Conservation (phyloP, 208 protist genomes). For the Herpetomonas tarakana region DNA sequence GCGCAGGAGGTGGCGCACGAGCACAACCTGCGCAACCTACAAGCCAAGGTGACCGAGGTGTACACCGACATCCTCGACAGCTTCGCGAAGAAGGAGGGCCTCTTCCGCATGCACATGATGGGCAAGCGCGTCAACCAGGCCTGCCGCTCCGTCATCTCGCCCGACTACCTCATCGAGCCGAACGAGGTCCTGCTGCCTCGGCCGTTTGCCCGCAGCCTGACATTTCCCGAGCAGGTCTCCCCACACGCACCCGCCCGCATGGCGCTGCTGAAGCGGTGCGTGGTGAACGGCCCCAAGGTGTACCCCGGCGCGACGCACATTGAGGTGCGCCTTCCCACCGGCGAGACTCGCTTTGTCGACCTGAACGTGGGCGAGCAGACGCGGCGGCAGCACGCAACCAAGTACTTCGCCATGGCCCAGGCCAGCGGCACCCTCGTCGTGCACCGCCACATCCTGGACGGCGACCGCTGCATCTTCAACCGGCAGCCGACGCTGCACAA, state of each 20-base stretch:
- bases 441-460: slow-evolving; percentile 96
- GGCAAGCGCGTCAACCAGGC: slow-evolving; percentile 99
- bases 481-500: slow-evolving; percentile 99
- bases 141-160: slow-evolving; percentile 98
- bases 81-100: slow-evolving; percentile 99
- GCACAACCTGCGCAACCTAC: slow-evolving; percentile 83
- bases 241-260: slow-evolving; percentile 64
- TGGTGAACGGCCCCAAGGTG: slow-evolving; percentile 96
- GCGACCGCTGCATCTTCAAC: slow-evolving; percentile 99
- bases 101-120: slow-evolving; percentile 99
- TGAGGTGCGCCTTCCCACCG: slow-evolving; percentile 68
- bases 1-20: slow-evolving; percentile 72
- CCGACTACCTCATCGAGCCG: slow-evolving; percentile 97
- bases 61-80: slow-evolving; percentile 69
- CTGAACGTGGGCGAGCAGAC: slow-evolving; percentile 67
- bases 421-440: slow-evolving; percentile 88
- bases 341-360: slow-evolving; percentile 77
- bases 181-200: slow-evolving; percentile 95
- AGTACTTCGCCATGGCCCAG: slow-evolving; percentile 78
- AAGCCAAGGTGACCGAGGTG: slow-evolving; percentile 79
- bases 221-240: slow-evolving; percentile 95
- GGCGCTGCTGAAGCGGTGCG: slow-evolving; percentile 90
- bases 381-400: slow-evolving; percentile 72
- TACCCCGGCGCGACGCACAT: slow-evolving; percentile 99
- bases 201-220: slow-evolving; percentile 94